Evolutionary conservation across 108 stramenopile genomes (phyloP).

Genomic region (Discostella pseudostelligera): DNA sequence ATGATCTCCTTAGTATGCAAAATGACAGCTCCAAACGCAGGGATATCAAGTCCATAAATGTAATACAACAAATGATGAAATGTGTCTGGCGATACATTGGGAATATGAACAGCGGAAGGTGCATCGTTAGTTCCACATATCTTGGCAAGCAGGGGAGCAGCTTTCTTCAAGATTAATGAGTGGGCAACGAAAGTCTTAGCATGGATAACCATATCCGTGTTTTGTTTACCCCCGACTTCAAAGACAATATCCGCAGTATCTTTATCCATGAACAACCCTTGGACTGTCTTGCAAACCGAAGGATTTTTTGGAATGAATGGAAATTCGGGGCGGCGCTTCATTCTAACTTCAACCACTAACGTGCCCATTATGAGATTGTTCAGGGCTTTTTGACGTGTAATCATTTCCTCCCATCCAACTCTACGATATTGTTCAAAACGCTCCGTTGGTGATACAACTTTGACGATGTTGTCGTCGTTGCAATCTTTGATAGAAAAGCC

Average conservation of each 20-base stretch:
- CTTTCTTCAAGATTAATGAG: background rate
- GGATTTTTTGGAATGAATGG: slow-evolving; percentile 9
- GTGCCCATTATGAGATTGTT: background rate
- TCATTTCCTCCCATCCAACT: too few species aligned
- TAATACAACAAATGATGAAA: slow-evolving; percentile 3
- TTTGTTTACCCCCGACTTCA: background rate
- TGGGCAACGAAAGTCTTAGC: slow-evolving; percentile 3
- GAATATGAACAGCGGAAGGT: background rate
- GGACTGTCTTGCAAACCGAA: background rate
- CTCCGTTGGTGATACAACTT: too few species aligned
- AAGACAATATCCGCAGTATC: slow-evolving; percentile 4
- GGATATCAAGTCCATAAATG: background rate
- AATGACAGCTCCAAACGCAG: background rate
- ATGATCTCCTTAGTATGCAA: background rate
- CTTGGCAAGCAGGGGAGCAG: background rate
- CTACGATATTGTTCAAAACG: too few species aligned
- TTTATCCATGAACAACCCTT: slow-evolving; percentile 2
- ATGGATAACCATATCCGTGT: background rate
- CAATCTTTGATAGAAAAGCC: too few species aligned
- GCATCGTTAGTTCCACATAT: background rate
- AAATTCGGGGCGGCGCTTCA: background rate
- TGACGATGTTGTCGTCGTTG: too few species aligned
- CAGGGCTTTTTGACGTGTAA: background rate
- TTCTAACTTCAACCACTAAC: background rate
- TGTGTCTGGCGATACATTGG: background rate